These are phyloP conservation scores for Lasiodiplodia citricola DNA, from an alignment of 2,329 filamentous ascomycete genomes.

Conservation along the genomic window DNA sequence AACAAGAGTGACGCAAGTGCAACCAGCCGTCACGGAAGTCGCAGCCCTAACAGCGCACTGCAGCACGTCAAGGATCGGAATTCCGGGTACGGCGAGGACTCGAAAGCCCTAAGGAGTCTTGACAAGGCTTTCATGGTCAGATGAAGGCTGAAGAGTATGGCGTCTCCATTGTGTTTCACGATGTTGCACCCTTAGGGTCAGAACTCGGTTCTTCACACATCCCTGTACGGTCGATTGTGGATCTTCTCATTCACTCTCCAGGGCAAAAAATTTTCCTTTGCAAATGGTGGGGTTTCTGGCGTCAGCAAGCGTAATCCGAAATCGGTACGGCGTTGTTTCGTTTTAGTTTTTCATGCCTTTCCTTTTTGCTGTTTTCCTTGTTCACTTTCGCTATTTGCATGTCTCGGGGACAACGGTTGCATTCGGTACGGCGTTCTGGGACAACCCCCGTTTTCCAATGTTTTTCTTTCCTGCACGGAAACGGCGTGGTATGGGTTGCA, in stretches of 20 bases:
- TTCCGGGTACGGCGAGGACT: constrained; percentile 23
- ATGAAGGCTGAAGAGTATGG: constrained; percentile 20
- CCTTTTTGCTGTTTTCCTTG: not conserved
- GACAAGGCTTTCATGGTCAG: constrained; percentile 27
- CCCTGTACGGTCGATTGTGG: not conserved
- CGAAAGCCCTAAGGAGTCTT: constrained; percentile 24
- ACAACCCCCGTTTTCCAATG: not conserved
- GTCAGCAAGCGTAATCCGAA: not conserved
- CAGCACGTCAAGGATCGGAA: constrained; percentile 22
- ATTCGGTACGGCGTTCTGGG: constrained; percentile 10
- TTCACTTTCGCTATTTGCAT: constrained; percentile 17
- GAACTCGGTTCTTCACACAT: constrained; percentile 1
- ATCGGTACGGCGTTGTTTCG: not conserved
- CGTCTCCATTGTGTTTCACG: constrained; percentile 19
- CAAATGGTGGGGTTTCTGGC: constrained; percentile 3
- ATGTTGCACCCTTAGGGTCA: not conserved
- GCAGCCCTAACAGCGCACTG: constrained; percentile 40
- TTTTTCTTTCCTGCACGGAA: not conserved
- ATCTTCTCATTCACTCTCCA: not conserved
- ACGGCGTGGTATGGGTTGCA: not conserved
- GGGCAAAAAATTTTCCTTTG: not conserved
- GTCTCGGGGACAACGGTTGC: constrained; percentile 21
- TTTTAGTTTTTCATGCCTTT: not conserved
- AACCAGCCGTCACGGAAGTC: constrained; percentile 48
- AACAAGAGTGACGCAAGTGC: constrained; percentile 37